Percentiles rank a stretch among this genome's conserved stretches.
These are phyloP conservation scores for Capsella rubella DNA, from an alignment of 441 rosid species.

Conservation along the genomic window DNA sequence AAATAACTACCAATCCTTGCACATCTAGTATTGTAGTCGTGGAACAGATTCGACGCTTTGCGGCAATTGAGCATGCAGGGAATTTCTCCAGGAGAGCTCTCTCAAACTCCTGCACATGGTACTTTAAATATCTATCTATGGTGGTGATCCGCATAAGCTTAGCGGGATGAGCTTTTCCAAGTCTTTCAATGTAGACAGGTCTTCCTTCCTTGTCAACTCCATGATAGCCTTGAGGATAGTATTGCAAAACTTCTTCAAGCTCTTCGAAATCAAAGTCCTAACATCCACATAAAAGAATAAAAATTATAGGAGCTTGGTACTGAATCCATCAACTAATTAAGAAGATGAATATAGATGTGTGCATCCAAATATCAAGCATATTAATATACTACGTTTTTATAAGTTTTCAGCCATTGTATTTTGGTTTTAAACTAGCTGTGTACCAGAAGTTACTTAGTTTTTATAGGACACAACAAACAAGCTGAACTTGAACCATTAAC, in stretches of 20 bases:
- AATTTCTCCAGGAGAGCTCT: constrained; percentile 83
- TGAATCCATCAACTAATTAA: constrained; percentile 3
- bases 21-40: constrained; percentile 93
- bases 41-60: constrained; percentile 77
- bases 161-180: constrained; percentile 92
- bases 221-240: constrained; percentile 96
- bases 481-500: background rate
- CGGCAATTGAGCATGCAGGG: constrained; percentile 95
- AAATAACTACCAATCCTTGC: constrained; percentile 78
- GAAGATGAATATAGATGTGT: background rate
- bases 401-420: background rate
- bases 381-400: background rate
- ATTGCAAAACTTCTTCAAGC: constrained; percentile 90
- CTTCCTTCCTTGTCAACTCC: constrained; percentile 98
- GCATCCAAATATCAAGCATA: background rate
- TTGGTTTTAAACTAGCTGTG: background rate
- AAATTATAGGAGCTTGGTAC: background rate
- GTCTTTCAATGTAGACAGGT: constrained; percentile 93
- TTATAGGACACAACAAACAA: constrained; percentile 5
- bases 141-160: constrained; percentile 86
- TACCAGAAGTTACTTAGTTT: background rate
- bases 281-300: background rate
- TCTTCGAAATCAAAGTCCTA: constrained; percentile 94
- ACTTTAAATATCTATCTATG: constrained; percentile 80
- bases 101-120: constrained; percentile 99